Evolutionary conservation across 768 basidiomycete species (phyloP).

Genomic region (Boletellus ananas): DNA sequence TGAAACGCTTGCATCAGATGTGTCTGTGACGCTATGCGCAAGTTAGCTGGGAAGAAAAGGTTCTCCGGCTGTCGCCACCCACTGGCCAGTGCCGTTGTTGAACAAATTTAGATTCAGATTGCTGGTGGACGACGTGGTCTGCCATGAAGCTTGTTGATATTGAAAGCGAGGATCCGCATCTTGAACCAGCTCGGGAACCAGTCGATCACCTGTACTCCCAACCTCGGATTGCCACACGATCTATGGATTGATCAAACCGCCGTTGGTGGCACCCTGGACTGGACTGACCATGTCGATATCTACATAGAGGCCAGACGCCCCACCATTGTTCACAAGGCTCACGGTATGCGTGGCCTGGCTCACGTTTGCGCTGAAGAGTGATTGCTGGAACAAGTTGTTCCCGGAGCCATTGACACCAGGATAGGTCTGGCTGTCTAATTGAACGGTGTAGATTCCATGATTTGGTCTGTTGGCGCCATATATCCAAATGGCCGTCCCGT

Average conservation of each 20-base stretch:
- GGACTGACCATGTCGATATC: slow-evolving; percentile 45
- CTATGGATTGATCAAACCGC: slow-evolving; percentile 5
- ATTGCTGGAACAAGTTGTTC: slow-evolving; percentile 35
- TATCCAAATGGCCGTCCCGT: slow-evolving; percentile 45
- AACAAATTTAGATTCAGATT: slow-evolving; percentile 37
- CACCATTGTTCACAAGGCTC: slow-evolving; percentile 26
- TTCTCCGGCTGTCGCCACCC: slow-evolving; percentile 4
- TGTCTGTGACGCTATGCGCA: slow-evolving; percentile 31
- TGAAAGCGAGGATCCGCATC: slow-evolving; percentile 38
- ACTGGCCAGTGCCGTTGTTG: slow-evolving; percentile 43
- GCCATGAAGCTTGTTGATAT: slow-evolving; percentile 37
- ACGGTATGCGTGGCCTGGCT: slow-evolving; percentile 37
- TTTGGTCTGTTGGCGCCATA: slow-evolving; percentile 48
- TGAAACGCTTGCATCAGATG: slow-evolving; percentile 30
- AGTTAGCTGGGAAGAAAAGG: not conserved
- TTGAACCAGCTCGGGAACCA: slow-evolving; percentile 23
- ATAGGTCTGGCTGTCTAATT: slow-evolving; percentile 35
- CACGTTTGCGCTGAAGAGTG: slow-evolving; percentile 36
- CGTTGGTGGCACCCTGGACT: not conserved
- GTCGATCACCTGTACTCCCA: slow-evolving; percentile 10
- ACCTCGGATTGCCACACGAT: slow-evolving; percentile 29
- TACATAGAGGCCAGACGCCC: slow-evolving; percentile 30
- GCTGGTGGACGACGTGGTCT: slow-evolving; percentile 27
- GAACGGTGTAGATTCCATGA: slow-evolving; percentile 45
- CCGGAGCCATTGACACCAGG: slow-evolving; percentile 30